Percentiles rank a stretch among this genome's conserved stretches.
These are phyloP conservation scores for Combretum micranthum DNA, from an alignment of 345 rosid species.

Conservation along the genomic window DNA sequence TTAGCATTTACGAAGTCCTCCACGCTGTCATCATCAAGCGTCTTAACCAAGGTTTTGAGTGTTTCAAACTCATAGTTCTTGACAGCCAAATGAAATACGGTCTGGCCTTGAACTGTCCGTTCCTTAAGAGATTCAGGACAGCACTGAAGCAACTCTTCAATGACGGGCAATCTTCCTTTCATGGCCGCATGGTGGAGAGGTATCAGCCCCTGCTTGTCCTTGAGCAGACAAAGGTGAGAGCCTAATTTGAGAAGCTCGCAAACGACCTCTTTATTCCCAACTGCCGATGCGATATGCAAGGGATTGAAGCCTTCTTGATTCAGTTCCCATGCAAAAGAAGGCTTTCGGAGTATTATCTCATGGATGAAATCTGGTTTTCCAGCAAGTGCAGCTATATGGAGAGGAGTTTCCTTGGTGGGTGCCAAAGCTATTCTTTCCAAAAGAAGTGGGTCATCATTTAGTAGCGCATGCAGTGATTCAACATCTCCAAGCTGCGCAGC, in stretches of 20 bases:
- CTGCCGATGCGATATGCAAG: conserved; percentile 3
- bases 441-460: neutral
- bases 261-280: neutral
- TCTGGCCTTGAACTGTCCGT: too few species aligned
- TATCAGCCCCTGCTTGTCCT: neutral
- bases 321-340: conserved; percentile 3
- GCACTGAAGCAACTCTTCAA: conserved; percentile 1
- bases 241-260: neutral
- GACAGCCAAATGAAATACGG: too few species aligned
- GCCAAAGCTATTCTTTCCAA: neutral
- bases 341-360: conserved; percentile 3
- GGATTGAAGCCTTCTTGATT: neutral
- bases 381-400: neutral
- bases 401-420: conserved; percentile 1
- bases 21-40: too few species aligned
- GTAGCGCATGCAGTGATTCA: neutral
- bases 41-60: too few species aligned
- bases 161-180: conserved; percentile 2
- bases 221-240: neutral
- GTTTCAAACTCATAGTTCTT: too few species aligned
- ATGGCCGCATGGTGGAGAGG: conserved; percentile 5
- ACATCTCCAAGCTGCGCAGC: neutral
- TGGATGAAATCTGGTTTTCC: neutral
- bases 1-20: too few species aligned
- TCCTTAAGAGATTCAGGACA: too few species aligned